These are phyloP conservation scores for Hyphodiscus sp. DNA, from an alignment of 2,329 filamentous ascomycete genomes.

Conservation along the genomic window DNA sequence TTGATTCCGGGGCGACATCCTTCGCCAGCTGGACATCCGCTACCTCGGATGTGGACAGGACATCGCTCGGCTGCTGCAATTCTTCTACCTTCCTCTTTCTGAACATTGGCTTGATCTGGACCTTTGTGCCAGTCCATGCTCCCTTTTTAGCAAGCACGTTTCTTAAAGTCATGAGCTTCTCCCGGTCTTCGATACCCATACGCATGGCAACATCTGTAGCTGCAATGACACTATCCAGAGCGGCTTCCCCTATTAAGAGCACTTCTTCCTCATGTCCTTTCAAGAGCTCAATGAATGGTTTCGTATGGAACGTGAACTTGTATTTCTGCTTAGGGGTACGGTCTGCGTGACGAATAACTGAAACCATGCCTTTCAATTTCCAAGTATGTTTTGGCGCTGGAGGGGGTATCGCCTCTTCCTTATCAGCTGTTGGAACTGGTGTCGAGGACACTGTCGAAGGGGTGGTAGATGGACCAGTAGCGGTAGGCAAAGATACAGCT, in stretches of 20 bases:
- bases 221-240: constrained; percentile 78
- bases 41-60: background rate
- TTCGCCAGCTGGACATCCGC: constrained; percentile 9
- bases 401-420: constrained; percentile 34
- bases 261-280: constrained; percentile 97
- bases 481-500: constrained; percentile 11
- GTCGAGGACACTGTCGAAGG: constrained; percentile 20
- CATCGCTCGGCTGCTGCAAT: background rate
- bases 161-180: constrained; percentile 78
- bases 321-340: constrained; percentile 98
- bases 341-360: constrained; percentile 92
- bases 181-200: constrained; percentile 74
- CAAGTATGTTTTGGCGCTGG: constrained; percentile 83
- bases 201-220: constrained; percentile 77
- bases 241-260: constrained; percentile 83
- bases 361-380: constrained; percentile 97
- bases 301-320: constrained; percentile 97
- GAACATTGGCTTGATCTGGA: constrained; percentile 99
- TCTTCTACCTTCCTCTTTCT: constrained; percentile 73
- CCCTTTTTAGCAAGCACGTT: constrained; percentile 91
- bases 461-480: constrained; percentile 14
- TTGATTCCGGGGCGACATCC: constrained; percentile 2
- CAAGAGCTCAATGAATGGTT: constrained; percentile 89
- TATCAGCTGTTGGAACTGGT: constrained; percentile 7
- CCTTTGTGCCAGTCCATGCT: constrained; percentile 90